These are phyloP conservation scores for Chaetomiaceae sp. DNA, from an alignment of 2,329 filamentous ascomycete species.

Conservation along the genomic window DNA sequence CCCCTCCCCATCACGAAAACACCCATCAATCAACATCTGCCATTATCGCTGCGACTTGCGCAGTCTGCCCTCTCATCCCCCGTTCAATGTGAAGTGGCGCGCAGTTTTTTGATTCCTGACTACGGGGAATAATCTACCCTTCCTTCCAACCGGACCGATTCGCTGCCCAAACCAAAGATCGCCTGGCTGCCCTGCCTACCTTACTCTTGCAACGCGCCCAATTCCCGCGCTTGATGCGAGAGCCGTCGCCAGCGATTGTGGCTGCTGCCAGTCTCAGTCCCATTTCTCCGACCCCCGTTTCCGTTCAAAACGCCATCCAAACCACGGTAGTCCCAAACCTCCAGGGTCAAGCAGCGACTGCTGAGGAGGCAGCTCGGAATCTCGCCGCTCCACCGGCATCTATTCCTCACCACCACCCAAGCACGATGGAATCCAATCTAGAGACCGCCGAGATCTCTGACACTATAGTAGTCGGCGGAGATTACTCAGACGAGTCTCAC, in stretches of 20 bases:
- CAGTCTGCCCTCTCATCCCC: neutral
- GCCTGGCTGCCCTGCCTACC: too few species aligned
- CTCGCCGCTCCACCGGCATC: slow-evolving; percentile 33
- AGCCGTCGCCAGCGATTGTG: slow-evolving; percentile 43
- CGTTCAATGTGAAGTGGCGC: slow-evolving; percentile 1
- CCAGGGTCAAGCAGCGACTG: slow-evolving; percentile 48
- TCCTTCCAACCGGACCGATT: neutral
- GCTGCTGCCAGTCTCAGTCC: slow-evolving; percentile 50
- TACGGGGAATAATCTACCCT: neutral
- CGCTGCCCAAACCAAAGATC: neutral
- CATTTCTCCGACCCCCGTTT: slow-evolving; percentile 43
- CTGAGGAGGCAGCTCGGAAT: slow-evolving; percentile 34
- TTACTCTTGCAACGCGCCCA: neutral
- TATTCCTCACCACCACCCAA: slow-evolving; percentile 12
- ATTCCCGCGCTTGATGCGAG: slow-evolving; percentile 39
- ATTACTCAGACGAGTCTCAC: slow-evolving; percentile 33
- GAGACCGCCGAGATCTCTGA: slow-evolving; percentile 27
- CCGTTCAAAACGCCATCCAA: slow-evolving; percentile 39
- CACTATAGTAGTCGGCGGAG: slow-evolving; percentile 30
- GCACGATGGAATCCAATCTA: slow-evolving; percentile 25
- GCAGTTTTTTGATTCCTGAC: neutral
- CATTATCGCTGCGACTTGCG: neutral
- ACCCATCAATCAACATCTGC: neutral
- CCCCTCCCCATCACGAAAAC: neutral
- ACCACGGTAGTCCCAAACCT: slow-evolving; percentile 45